phyloP scores from a whole-genome alignment of 164 flowering plant species.

The Vitis amurensis region DNA sequence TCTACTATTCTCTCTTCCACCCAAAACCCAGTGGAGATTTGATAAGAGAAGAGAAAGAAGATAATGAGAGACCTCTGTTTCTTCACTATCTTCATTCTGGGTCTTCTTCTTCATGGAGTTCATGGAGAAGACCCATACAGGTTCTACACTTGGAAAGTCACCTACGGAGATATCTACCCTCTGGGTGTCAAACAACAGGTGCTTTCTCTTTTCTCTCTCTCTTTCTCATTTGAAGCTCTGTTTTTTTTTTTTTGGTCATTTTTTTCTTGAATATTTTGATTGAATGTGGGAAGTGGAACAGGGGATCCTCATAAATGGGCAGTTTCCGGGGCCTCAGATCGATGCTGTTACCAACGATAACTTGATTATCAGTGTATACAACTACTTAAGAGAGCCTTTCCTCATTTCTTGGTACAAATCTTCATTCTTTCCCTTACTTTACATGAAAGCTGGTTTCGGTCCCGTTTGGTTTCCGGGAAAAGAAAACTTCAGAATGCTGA shows the following conservation, averaged over 20 bases:
- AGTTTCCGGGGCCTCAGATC: slow-evolving; percentile 97
- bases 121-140: slow-evolving; percentile 66
- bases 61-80: slow-evolving; percentile 19
- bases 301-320: slow-evolving; percentile 98
- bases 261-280: not conserved
- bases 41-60: not conserved
- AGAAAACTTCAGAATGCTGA: no score
- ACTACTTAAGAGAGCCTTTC: slow-evolving; percentile 84
- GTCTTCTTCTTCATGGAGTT: slow-evolving; percentile 26
- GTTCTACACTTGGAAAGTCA: slow-evolving; percentile 59
- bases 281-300: slow-evolving; percentile 32
- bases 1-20: no score
- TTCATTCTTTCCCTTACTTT: no score
- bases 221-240: not conserved
- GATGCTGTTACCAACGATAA: slow-evolving; percentile 88
- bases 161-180: slow-evolving; percentile 64
- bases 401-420: slow-evolving; percentile 77
- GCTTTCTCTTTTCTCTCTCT: not conserved
- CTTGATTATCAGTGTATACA: slow-evolving; percentile 82
- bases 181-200: slow-evolving; percentile 74
- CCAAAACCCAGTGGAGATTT: no score
- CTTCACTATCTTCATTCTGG: slow-evolving; percentile 5
- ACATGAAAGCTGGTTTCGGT: no score
- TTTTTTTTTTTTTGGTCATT: not conserved
- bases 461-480: no score